Evolutionary conservation across 139 green algal species (phyloP), one percentile per base, ranked within the genome.

Genomic region (Marvania coccoides): DNA sequence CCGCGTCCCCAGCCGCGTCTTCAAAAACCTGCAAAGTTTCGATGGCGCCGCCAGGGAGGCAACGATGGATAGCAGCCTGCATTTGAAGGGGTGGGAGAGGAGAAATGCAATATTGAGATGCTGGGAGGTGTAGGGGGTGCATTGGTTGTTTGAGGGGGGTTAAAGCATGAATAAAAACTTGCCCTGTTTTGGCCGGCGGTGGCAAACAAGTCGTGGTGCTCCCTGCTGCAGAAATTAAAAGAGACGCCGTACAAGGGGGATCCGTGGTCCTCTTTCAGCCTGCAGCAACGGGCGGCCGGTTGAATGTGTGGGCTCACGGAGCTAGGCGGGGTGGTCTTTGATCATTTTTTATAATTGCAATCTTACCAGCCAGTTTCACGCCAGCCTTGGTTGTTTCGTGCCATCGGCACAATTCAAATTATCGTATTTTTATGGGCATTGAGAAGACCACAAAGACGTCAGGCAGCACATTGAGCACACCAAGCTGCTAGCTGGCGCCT

Each of bases 61-160:
- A 83, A 7, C 69, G 61, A 59, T 92, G 90, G 3, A 92, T 62
- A 4, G 76, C 85, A 5, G 75, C 84, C 85, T 92, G 78, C 47
- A 28, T 35, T 53, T 40, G 37, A 39, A n/a, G 2, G 13, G 2
- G 9, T 37, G 8, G n/a, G 6, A 40, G 47, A 45, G 14, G 30
- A 51, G 2, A 12, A n/a, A n/a, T n/a, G n/a, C n/a, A n/a, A n/a
- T n/a, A n/a, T n/a, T n/a, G n/a, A n/a, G n/a, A n/a, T n/a, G n/a
- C n/a, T n/a, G n/a, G n/a, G n/a, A n/a, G n/a, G n/a, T n/a, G n/a
- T n/a, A n/a, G n/a, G n/a, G n/a, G n/a, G n/a, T 35, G 10, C 33
- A 68, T 30, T 13, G 19, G 47, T 40, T 65, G 10, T 58, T 34
- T 56, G 47, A 61, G n/a, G n/a, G n/a, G n/a, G n/a, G n/a, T n/a